Evolutionary conservation across 2,329 filamentous ascomycete species (phyloP).

Genomic region (Sphaceloma murrayae): DNA sequence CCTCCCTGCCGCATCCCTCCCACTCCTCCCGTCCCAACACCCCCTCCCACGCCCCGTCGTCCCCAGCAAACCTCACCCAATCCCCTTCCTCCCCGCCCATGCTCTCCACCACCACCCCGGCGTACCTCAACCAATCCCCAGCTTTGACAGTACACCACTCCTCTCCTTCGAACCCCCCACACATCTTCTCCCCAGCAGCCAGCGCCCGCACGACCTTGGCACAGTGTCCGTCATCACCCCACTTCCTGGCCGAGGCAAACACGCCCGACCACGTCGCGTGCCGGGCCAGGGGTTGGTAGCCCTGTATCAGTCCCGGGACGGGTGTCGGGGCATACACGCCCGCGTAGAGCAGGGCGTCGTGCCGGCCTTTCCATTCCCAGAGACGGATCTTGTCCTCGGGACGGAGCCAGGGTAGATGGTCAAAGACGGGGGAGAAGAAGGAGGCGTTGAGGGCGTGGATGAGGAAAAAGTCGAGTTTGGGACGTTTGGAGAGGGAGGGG

Average conservation of each 20-base stretch:
- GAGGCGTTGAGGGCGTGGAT: conserved; percentile 63
- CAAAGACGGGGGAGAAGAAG: conserved; percentile 62
- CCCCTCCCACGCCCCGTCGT: conserved; percentile 55
- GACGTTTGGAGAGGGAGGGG: conserved; percentile 44
- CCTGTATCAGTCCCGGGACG: conserved; percentile 47
- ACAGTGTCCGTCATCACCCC: conserved; percentile 70
- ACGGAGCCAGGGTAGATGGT: conserved; percentile 52
- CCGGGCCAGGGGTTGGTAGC: conserved; percentile 43
- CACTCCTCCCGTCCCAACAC: conserved; percentile 21
- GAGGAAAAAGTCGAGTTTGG: conserved; percentile 74
- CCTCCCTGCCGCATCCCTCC: not conserved
- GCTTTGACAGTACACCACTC: conserved; percentile 44
- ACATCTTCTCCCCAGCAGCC: conserved; percentile 50
- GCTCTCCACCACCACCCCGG: conserved; percentile 53
- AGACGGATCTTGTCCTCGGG: conserved; percentile 54
- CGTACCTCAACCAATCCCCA: conserved; percentile 51
- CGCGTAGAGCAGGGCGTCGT: conserved; percentile 65
- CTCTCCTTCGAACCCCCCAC: conserved; percentile 38
- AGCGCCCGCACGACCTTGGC: conserved; percentile 66
- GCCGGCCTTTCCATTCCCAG: conserved; percentile 71
- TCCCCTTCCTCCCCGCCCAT: conserved; percentile 43
- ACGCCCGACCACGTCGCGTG: conserved; percentile 36
- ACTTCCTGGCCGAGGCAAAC: conserved; percentile 37
- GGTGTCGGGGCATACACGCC: conserved; percentile 56
- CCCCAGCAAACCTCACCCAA: conserved; percentile 56